Base-by-base conservation (phyloP, 2,329 filamentous ascomycete species). In the Daldinia eschscholtzii region DNA sequence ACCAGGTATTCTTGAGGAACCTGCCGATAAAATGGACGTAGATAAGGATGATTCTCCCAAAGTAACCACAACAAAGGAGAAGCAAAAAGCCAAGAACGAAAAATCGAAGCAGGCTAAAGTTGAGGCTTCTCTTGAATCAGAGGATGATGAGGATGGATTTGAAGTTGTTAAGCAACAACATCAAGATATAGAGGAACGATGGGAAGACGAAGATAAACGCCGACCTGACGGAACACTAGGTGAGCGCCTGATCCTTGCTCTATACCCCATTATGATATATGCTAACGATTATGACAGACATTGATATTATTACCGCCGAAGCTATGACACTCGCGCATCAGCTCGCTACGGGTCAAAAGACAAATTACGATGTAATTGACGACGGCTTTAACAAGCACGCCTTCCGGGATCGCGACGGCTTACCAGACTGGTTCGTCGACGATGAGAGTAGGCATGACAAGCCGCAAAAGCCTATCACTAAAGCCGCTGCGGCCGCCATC, bases 271-370 rank as follows among this genome's bases (percentile, higher is more conserved):
- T 23, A 28, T 4, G 37, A 26, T 13, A 30, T 18, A 39, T 63
- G 53, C 76, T 78, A 74, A 76, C 61, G 28, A 52, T 62, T 26
- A 30, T 30, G 61, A 79, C 81, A 86, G 94, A 98, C 78, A 97
- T 99, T 81, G 94, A 98, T 79, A 98, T 99, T 76, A 97, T 98
- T 77, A 99, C 96, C n/a, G 96, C 94, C 4, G 96, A 99, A 84
- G 96, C 97, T 71, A 99, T 99, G 96, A 97, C 95, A 0, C 87
- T 99, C 15, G 97, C 96, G 0, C 96, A 98, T 72, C 89, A 93
- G 77, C 90, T 99, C 66, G 96, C 94, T 3, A 93, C 92, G 0
- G 95, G 95, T 50, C 87, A 95, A 78, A 94, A 91, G 80, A 92
- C 91, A 0, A 91, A 88, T 52, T 81, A 91, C 62, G 93, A 98